Base-by-base conservation (phyloP, 306 rosid genomes). In the Luffa aegyptiaca region DNA sequence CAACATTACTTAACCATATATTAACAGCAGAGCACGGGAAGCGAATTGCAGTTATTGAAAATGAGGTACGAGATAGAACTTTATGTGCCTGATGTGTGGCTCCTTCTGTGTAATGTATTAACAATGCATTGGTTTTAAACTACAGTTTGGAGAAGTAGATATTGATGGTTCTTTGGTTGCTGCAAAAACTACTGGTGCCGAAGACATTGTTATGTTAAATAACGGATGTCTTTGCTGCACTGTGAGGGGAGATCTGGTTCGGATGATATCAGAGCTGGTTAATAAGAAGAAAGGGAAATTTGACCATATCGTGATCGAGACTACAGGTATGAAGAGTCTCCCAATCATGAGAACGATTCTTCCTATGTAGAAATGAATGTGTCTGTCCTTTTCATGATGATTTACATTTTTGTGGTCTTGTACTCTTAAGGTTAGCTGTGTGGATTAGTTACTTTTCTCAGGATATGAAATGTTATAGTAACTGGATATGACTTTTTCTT, bases 161-260 rank as follows among this genome's bases (percentile, higher is more conserved):
- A 95, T 95, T 44, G 99, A 95, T 66, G 99, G 98, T 61, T 94
- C 98, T 79, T 84, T 95, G 79, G 99, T 95, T 0, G 97, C 97
- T 16, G 86, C 97, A 0, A 90, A 93, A 84, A 79, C 97, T 10
- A 87, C 98, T 13, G 97, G 95, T 0, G 99, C 97, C 31, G 97
- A 95, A 86, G 97, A 95, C 86, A 95, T 95, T 86, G 82, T 95
- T 80, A 89, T 95, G 97, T 79, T 95, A 83, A 95, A 95, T 72
- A 92, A 95, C 51, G 97, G 99, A 14, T 93, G 97, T 71, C 99
- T 93, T 81, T 95, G 99, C 89, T 95, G 99, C 88, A 95, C 99
- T 37, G 97, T 95, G 71, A 88, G 99, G 84, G 98, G 97, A 76
- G 98, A 94, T 80, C 97, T 94, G 41, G 98, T 92, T 52, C 80